Evolutionary conservation across 2,329 filamentous ascomycete species (phyloP).

Genomic region (Diplocarpon mali): DNA sequence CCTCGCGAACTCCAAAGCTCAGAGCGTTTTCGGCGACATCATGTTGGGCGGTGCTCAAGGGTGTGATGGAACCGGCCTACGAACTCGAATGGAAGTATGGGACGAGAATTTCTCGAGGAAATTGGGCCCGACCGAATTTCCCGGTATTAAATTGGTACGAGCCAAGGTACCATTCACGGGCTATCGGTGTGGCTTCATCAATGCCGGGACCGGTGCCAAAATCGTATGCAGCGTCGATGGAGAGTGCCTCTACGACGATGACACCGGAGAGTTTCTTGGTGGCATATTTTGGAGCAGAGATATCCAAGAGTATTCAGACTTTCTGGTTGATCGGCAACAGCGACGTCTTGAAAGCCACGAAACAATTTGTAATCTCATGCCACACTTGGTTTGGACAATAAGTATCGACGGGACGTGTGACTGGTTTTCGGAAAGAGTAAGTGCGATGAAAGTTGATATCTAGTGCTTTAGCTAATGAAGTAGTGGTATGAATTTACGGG

Average conservation of each 20-base stretch:
- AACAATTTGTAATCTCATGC: constrained; percentile 19
- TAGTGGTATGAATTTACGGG: constrained; percentile 23
- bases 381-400: constrained; percentile 19
- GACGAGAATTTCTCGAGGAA: constrained; percentile 11
- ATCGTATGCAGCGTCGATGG: constrained; percentile 12
- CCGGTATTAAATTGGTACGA: constrained; percentile 9
- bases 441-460: not conserved
- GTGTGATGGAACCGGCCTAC: constrained; percentile 13
- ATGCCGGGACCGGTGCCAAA: constrained; percentile 10
- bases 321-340: constrained; percentile 9
- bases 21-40: not conserved
- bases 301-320: constrained; percentile 14
- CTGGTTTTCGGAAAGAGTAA: constrained; percentile 18
- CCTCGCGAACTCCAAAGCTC: constrained; percentile 12
- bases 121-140: constrained; percentile 10
- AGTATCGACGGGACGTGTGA: constrained; percentile 13
- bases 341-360: constrained; percentile 13
- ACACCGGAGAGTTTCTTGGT: constrained; percentile 17
- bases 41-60: constrained; percentile 4
- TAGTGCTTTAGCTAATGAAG: not conserved
- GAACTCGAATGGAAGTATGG: constrained; percentile 12
- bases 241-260: constrained; percentile 20
- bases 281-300: constrained; percentile 19
- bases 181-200: constrained; percentile 14
- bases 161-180: constrained; percentile 5